Conservation (phyloP, 345 rosid genomes). For the Rhodamnia rubescens region DNA sequence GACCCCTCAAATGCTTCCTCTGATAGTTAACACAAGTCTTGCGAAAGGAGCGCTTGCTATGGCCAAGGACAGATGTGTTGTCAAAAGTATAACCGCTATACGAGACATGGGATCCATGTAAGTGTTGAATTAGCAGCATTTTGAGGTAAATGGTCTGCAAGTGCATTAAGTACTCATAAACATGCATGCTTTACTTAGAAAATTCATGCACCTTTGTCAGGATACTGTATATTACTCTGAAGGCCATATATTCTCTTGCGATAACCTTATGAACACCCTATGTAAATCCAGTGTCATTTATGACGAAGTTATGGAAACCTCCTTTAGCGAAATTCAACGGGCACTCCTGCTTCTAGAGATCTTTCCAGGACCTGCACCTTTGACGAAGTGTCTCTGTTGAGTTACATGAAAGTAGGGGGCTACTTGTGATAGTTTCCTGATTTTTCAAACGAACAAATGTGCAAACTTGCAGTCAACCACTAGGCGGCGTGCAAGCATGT, state of each 20-base stretch:
- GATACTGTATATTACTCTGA: background rate
- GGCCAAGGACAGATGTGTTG: slow-evolving; percentile 69
- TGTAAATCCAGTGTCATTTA: background rate
- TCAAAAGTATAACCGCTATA: slow-evolving; percentile 52
- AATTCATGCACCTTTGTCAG: background rate
- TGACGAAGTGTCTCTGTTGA: background rate
- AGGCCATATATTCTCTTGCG: background rate
- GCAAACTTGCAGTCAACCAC: too few species aligned
- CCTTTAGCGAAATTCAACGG: background rate
- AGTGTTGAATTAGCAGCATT: slow-evolving; percentile 5
- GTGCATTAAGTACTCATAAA: background rate
- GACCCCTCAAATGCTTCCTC: slow-evolving; percentile 78
- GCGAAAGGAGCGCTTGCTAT: slow-evolving; percentile 71
- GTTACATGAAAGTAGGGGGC: background rate
- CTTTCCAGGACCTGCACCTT: background rate
- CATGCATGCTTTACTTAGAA: background rate
- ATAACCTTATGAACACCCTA: background rate
- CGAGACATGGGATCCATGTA: slow-evolving; percentile 75
- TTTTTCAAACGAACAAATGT: too few species aligned
- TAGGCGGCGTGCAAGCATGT: too few species aligned
- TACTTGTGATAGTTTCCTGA: background rate
- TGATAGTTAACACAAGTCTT: slow-evolving; percentile 55
- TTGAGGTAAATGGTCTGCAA: background rate
- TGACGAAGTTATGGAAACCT: background rate
- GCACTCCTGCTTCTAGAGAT: background rate